Conservation (phyloP, 768 basidiomycete genomes). For the Calocera viscosa region DNA sequence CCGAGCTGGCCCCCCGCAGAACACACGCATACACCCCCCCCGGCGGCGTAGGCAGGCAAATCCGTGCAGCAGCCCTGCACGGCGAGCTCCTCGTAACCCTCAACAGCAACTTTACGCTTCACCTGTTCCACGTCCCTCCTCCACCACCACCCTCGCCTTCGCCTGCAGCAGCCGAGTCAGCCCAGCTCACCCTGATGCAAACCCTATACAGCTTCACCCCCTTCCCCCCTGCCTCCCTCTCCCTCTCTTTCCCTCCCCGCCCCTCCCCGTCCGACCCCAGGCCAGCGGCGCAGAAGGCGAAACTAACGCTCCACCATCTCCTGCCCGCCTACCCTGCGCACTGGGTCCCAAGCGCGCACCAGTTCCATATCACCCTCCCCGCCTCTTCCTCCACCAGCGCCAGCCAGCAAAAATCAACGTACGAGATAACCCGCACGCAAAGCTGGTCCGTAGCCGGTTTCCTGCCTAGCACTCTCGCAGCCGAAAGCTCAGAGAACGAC, state of each 20-base stretch:
- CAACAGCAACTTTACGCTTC: background rate
- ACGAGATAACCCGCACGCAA: background rate
- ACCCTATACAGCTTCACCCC: background rate
- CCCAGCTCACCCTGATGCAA: background rate
- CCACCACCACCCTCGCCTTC: too few relatives aligned
- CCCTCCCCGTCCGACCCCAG: background rate
- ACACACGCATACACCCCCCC: background rate
- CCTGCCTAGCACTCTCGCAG: background rate
- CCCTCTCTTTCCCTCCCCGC: background rate
- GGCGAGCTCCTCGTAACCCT: background rate
- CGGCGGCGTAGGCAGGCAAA: background rate
- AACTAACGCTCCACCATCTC: background rate
- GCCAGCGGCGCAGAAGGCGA: background rate
- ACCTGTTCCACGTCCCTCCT: background rate
- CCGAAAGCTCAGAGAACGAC: background rate
- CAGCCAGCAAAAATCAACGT: background rate
- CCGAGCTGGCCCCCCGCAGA: background rate
- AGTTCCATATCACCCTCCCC: background rate
- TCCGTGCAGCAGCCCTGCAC: background rate
- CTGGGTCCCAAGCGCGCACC: background rate
- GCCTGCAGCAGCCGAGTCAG: too few relatives aligned
- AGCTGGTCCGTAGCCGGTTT: background rate
- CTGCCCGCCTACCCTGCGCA: background rate
- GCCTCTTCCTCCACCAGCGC: background rate
- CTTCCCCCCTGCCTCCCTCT: background rate